phyloP scores from a whole-genome alignment of 306 rosid genomes.

The Fragaria nilgerrensis region DNA sequence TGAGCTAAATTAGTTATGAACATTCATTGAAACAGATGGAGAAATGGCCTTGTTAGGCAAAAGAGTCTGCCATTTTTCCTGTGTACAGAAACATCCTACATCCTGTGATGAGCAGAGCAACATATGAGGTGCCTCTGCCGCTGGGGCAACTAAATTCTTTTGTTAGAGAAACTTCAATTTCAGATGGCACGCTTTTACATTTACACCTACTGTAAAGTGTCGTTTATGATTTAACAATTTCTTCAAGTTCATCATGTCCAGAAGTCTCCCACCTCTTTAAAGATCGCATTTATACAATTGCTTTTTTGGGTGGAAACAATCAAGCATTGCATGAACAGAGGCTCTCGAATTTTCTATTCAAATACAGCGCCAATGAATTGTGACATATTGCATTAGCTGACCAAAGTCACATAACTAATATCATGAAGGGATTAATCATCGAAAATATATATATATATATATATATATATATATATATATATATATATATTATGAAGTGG shows the following conservation, averaged over 20 bases:
- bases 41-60: slow-evolving; percentile 2
- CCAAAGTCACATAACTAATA: no score
- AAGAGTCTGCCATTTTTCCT: neutral
- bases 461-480: no score
- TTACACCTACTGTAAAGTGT: neutral
- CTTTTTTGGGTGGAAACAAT: no score
- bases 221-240: neutral
- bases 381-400: no score
- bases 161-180: neutral
- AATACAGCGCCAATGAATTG: no score
- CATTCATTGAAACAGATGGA: neutral
- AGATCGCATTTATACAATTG: no score
- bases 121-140: neutral
- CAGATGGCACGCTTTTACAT: neutral
- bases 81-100: neutral
- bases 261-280: neutral
- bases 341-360: no score
- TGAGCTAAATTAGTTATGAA: neutral
- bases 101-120: slow-evolving; percentile 9
- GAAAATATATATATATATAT: no score
- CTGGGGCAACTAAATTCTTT: neutral
- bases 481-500: no score
- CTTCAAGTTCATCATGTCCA: neutral
- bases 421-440: no score
- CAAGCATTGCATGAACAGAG: no score